phyloP scores from a whole-genome alignment of 1,284 basidiomycete species.

The Puccinia novopanici region DNA sequence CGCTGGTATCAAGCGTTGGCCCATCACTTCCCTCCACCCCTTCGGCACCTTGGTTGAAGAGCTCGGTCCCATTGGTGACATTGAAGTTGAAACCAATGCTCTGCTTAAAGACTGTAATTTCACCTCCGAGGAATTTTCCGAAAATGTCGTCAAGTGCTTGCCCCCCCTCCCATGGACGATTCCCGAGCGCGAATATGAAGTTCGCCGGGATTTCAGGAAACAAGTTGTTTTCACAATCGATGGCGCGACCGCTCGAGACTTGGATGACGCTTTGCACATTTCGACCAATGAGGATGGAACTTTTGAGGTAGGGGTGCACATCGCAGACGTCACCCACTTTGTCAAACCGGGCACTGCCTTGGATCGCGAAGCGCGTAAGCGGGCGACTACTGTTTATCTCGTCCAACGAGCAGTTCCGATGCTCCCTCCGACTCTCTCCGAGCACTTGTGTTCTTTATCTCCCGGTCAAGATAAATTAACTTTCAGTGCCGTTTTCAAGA shows the following conservation, averaged over 20 bases:
- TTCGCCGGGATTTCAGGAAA: constrained; percentile 78
- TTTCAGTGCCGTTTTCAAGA: constrained; percentile 83
- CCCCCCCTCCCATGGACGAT: constrained; percentile 93
- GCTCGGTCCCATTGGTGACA: constrained; percentile 94
- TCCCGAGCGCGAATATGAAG: constrained; percentile 83
- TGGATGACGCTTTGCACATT: constrained; percentile 92
- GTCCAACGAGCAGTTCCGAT: constrained; percentile 94
- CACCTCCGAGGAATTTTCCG: constrained; percentile 58
- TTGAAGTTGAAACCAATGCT: constrained; percentile 95
- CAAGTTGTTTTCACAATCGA: constrained; percentile 92
- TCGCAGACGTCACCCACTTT: constrained; percentile 94
- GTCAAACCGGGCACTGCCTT: constrained; percentile 75
- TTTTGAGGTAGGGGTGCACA: constrained; percentile 86
- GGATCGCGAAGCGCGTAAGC: constrained; percentile 94
- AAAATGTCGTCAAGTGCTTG: constrained; percentile 87
- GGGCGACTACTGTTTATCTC: constrained; percentile 94
- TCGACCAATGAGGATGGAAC: constrained; percentile 84
- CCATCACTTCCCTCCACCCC: constrained; percentile 90
- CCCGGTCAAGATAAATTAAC: constrained; percentile 84
- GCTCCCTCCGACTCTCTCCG: constrained; percentile 86
- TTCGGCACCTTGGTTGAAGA: constrained; percentile 98
- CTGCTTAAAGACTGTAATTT: constrained; percentile 92
- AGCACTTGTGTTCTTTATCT: constrained; percentile 86
- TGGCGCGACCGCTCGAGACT: constrained; percentile 81
- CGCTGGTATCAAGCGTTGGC: constrained; percentile 92